Evolutionary conservation across 2,329 filamentous ascomycete genomes (phyloP), one percentile per base, ranked within the genome.

Genomic region (Ceratocystis cacaofunesta): DNA sequence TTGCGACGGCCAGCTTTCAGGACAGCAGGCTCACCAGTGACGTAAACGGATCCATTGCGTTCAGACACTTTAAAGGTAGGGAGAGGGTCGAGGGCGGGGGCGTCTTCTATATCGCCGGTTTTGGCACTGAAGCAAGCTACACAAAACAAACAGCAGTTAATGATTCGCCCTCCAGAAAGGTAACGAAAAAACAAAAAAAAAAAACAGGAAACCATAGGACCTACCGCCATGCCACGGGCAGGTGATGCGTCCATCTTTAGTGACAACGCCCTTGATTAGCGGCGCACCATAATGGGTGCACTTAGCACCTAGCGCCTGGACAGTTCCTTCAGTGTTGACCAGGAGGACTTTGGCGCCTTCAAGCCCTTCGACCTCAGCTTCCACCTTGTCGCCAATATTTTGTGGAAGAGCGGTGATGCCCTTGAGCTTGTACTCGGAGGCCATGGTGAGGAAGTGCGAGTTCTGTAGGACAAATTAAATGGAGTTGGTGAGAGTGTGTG

Each of bases 151-250:
- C 69, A 43, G 69, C 63, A 22, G 55, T 32, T 52, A 63, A 15
- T 28, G 5, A 3, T 5, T n/a, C 1, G 25, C 17, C 12, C 6
- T 7, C 52, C 15, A 2, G 17, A n/a, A n/a, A 41, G 36, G 10
- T 41, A 10, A 41, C 36, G 10, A 41, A 41, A 12, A 41, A 12
- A 12, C 0, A 41, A 0, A 12, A n/a, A 1, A 4, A 17, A 17
- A 6, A 50, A 19, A 36, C 41, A 5, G 46, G 50, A 17, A 61
- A 25, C 10, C 6, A 30, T 5, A 32, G 74, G 30, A 74, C 80
- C 69, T 74, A 94, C 90, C 90, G 78, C 92, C 92, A 74, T 97
- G 92, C 94, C 94, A 97, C 2, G 92, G 91, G 74, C 94, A 99
- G 5, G 90, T 96, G 68, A 99, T 76, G 62, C 90, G 82, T 4